A percentile compares a stretch with the other conserved stretches of the same genome.
These are phyloP conservation scores for Lactarius deliciosus DNA, from an alignment of 768 basidiomycete genomes.

Conservation along the genomic window DNA sequence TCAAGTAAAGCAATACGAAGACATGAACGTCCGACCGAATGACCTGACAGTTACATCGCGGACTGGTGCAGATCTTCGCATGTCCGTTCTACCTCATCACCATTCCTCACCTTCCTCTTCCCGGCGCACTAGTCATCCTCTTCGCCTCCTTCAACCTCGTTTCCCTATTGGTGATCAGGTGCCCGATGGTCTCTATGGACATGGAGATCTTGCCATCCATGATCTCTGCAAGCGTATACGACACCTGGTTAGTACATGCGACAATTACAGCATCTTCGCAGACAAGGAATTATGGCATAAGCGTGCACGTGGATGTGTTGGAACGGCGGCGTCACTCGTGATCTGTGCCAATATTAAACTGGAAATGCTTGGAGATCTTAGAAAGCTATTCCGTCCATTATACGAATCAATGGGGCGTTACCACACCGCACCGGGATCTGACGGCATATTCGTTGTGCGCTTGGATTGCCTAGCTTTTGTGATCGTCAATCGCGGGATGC, in stretches of 20 bases:
- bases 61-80: neutral
- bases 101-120: neutral
- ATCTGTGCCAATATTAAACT: neutral
- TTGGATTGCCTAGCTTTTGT: neutral
- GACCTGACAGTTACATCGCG: neutral
- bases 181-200: neutral
- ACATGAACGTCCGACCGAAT: neutral
- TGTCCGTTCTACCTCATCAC: neutral
- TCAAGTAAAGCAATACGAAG: neutral
- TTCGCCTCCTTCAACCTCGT: too few relatives aligned
- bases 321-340: neutral
- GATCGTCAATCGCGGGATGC: neutral
- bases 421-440: neutral
- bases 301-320: neutral
- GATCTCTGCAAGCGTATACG: neutral
- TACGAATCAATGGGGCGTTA: too few relatives aligned
- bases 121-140: too few relatives aligned
- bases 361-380: neutral
- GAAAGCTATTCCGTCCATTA: neutral
- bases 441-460: neutral
- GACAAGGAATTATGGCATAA: neutral
- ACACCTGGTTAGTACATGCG: neutral
- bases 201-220: neutral
- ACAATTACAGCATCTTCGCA: neutral
- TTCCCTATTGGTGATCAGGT: neutral